Conservation (phyloP, 179 eudicot genomes). For the Monotropa hypopitys region DNA sequence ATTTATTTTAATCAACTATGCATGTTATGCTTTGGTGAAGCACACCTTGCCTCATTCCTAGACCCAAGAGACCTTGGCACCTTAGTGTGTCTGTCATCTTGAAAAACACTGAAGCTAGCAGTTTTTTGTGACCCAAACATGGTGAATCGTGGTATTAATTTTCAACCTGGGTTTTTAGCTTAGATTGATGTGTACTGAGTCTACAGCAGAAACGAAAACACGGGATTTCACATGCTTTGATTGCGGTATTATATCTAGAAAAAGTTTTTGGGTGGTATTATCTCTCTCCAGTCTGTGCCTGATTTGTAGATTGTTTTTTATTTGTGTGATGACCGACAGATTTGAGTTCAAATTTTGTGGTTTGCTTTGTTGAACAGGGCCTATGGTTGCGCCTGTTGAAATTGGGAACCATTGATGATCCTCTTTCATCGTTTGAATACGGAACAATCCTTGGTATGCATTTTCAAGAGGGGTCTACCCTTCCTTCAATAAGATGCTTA, state of each 20-base stretch:
- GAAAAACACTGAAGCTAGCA: neutral
- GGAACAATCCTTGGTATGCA: conserved; percentile 85
- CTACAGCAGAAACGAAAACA: neutral
- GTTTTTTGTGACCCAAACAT: neutral
- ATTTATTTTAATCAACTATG: no score
- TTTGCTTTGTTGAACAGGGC: conserved; percentile 44
- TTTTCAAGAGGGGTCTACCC: conserved; percentile 2
- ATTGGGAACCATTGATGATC: conserved; percentile 90
- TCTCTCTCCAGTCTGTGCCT: neutral
- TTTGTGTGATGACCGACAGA: neutral
- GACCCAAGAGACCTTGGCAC: no score
- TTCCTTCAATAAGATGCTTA: neutral
- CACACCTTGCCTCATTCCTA: no score
- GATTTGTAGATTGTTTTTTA: neutral
- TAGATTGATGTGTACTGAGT: neutral
- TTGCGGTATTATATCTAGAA: neutral
- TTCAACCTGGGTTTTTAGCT: neutral
- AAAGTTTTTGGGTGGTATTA: conserved; percentile 7
- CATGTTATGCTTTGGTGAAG: no score
- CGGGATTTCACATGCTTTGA: neutral
- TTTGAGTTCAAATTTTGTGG: conserved; percentile 1
- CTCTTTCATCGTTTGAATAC: conserved; percentile 92
- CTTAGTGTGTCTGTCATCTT: no score
- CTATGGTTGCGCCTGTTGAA: conserved; percentile 94
- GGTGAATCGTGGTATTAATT: neutral